Evolutionary conservation across 1,139 yeast genomes (phyloP).

Genomic region (Suhomyces bolitotheri): DNA sequence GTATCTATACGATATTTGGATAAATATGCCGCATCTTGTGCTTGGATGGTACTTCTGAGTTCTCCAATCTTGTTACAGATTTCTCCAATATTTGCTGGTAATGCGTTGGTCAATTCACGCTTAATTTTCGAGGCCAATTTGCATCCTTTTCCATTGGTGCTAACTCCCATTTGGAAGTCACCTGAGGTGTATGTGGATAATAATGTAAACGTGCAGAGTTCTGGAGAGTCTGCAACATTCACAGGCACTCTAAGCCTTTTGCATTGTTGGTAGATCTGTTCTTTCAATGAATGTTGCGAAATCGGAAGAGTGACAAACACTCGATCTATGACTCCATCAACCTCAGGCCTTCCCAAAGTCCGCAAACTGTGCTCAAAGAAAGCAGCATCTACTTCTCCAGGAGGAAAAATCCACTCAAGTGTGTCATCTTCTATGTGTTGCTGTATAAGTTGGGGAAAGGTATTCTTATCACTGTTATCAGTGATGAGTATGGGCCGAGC

Average conservation of each 20-base stretch:
- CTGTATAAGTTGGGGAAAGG: slow-evolving; percentile 25
- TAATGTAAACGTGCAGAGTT: slow-evolving; percentile 72
- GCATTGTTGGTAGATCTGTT: slow-evolving; percentile 51
- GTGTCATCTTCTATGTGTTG: slow-evolving; percentile 22
- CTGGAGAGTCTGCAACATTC: slow-evolving; percentile 74
- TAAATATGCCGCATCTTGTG: slow-evolving; percentile 47
- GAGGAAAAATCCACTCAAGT: slow-evolving; percentile 30
- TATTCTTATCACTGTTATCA: slow-evolving; percentile 16
- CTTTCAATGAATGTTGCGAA: slow-evolving; percentile 27
- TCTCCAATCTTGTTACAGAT: slow-evolving; percentile 71
- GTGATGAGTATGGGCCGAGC: slow-evolving; percentile 56
- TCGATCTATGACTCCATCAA: slow-evolving; percentile 65
- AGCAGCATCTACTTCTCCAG: slow-evolving; percentile 29
- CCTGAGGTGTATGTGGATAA: slow-evolving; percentile 73
- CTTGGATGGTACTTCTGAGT: slow-evolving; percentile 56
- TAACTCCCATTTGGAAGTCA: slow-evolving; percentile 76
- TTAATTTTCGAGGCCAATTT: slow-evolving; percentile 77
- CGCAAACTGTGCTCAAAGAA: slow-evolving; percentile 29
- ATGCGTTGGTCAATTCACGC: slow-evolving; percentile 63
- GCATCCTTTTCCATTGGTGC: slow-evolving; percentile 91
- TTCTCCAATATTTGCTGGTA: slow-evolving; percentile 71
- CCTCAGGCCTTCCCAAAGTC: slow-evolving; percentile 62
- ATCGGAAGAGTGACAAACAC: slow-evolving; percentile 62
- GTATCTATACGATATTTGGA: slow-evolving; percentile 21
- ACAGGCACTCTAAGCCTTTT: slow-evolving; percentile 70